Base-by-base conservation (phyloP, 495 filamentous ascomycete genomes). In the Chaetomium tenue region DNA sequence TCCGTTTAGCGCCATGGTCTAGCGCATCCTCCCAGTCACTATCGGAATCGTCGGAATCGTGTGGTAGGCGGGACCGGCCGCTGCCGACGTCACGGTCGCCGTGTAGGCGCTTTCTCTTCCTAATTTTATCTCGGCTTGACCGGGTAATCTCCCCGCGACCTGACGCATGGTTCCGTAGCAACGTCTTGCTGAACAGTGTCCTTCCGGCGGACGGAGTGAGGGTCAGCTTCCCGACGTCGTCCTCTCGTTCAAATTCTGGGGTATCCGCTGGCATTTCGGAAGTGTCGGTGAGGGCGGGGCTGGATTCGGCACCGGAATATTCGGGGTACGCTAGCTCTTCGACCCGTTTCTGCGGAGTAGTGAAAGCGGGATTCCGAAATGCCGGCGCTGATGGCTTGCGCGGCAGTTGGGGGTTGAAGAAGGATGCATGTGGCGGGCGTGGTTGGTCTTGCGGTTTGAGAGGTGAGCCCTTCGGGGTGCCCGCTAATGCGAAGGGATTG, bases 241-340 rank as follows among this genome's bases (percentile, higher is more conserved):
- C 70, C n/a, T 73, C 70, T 18, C 58, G 72, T 20, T 80, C 76
- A 30, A 71, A 67, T 51, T 82, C 77, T 7, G 79, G 79, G 0
- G 79, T 81, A 7, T 80, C 77, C 46, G 78, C 78, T 2, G 78
- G 74, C 39, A 77, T 76, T 60, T 92, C 90, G 0, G 91, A 90
- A 53, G 83, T 86, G 64, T 88, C 86, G 42, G 76, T 79, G 69
- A 81, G 80, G 46, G 84, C 84, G 3, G 93, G 91, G 9, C 91
- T 92, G 0, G 89, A 88, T 70, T 96, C 93, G n/a, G 88, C 85
- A 52, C 88, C 88, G 3, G 91, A 93, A 33, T 78, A 77, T 33
- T 83, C 80, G 11, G 91, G 89, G 66, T 88, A 85, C 6, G 74
- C 68, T 58, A 89, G 87, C 23, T 86, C 73, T 16, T 91, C 87